A percentile compares a stretch with the other conserved stretches of the same genome.
phyloP scores from a whole-genome alignment of 495 filamentous ascomycete species.

The Lepraria neglecta region DNA sequence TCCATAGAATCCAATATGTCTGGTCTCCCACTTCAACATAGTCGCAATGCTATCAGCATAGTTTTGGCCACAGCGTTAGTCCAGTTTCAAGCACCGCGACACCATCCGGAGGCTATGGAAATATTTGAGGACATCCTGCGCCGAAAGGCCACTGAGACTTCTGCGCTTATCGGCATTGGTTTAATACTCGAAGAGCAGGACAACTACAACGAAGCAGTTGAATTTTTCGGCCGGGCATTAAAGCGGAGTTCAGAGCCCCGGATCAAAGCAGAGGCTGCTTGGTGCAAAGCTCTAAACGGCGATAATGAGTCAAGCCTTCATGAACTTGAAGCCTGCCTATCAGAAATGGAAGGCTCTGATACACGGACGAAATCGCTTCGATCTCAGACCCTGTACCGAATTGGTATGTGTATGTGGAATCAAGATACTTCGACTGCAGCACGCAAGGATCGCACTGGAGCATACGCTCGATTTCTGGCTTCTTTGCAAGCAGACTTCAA shows the following conservation, averaged over 20 bases:
- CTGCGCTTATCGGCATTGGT: constrained; percentile 82
- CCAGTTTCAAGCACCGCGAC: constrained; percentile 77
- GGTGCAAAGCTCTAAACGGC: constrained; percentile 81
- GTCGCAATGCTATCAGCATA: constrained; percentile 64
- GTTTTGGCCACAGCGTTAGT: constrained; percentile 77
- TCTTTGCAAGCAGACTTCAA: constrained; percentile 83
- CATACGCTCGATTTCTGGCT: constrained; percentile 76
- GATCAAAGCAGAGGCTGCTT: constrained; percentile 75
- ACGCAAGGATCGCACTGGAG: constrained; percentile 67
- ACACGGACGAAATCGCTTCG: constrained; percentile 61
- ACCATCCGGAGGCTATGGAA: constrained; percentile 77
- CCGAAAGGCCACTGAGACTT: constrained; percentile 62
- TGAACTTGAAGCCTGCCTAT: constrained; percentile 65
- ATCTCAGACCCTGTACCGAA: constrained; percentile 77
- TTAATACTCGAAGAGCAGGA: constrained; percentile 89
- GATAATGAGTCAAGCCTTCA: constrained; percentile 56
- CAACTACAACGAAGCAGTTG: constrained; percentile 69
- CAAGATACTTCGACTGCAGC: constrained; percentile 61
- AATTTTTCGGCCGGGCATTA: constrained; percentile 69
- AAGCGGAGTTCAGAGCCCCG: constrained; percentile 66
- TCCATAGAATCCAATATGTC: constrained; percentile 54
- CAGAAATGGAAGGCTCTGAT: constrained; percentile 48
- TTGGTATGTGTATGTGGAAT: constrained; percentile 87
- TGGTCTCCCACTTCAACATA: constrained; percentile 60
- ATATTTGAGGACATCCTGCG: constrained; percentile 75